Conservation (phyloP, 2,329 filamentous ascomycete species). For the Catunica adiposa region DNA sequence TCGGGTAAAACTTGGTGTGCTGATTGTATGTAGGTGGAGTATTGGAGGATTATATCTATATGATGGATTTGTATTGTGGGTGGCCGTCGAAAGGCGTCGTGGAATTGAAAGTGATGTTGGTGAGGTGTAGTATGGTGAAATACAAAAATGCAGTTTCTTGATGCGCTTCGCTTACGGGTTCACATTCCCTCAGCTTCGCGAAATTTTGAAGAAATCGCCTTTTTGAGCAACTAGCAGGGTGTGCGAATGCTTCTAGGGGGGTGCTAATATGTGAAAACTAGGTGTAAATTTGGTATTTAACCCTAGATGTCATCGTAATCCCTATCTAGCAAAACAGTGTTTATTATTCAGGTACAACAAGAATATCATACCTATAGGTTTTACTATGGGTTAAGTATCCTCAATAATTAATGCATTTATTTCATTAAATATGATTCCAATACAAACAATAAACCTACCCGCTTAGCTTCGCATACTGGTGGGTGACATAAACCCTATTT, state of each 20-base stretch:
- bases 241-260: background rate
- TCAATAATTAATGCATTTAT: too few species aligned
- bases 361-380: too few species aligned
- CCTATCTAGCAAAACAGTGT: background rate
- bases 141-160: background rate
- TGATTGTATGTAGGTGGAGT: too few species aligned
- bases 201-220: conserved; percentile 1
- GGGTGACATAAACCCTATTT: background rate
- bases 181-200: background rate
- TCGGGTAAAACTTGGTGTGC: background rate
- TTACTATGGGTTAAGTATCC: too few species aligned
- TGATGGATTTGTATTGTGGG: background rate
- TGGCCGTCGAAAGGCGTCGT: background rate
- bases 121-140: background rate
- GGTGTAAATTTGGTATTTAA: background rate
- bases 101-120: too few species aligned
- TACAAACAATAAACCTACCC: background rate
- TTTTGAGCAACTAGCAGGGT: background rate
- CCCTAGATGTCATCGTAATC: background rate
- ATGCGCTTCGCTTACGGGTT: conserved; percentile 5
- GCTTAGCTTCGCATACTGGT: background rate
- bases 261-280: background rate
- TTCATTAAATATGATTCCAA: too few species aligned
- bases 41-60: too few species aligned
- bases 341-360: too few species aligned